Percentiles rank a stretch among this genome's conserved stretches.
Conservation (phyloP, 2,329 filamentous ascomycete genomes). For the Colletotrichum sp. region DNA sequence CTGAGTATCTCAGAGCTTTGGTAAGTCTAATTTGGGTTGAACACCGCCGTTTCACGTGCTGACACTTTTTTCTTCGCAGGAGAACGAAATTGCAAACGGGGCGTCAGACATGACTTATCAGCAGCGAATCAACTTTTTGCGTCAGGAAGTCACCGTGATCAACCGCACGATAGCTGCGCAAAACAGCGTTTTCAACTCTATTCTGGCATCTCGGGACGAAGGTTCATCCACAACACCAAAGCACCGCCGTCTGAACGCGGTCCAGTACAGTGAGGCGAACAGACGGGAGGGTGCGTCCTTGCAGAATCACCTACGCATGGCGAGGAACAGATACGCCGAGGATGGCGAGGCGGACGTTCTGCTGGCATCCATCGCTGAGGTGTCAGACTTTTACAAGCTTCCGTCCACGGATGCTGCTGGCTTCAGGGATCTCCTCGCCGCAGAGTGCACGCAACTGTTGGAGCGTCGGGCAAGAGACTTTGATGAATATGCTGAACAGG, state of each 20-base stretch:
- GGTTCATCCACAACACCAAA: not conserved
- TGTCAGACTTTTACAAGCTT: constrained; percentile 24
- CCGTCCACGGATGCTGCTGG: constrained; percentile 11
- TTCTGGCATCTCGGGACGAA: constrained; percentile 21
- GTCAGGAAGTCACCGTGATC: constrained; percentile 45
- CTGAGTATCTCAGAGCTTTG: constrained; percentile 43
- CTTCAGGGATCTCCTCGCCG: constrained; percentile 36
- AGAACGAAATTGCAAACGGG: constrained; percentile 43
- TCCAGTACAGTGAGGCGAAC: constrained; percentile 15
- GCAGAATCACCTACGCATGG: constrained; percentile 10
- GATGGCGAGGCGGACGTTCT: not conserved
- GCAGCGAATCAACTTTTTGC: constrained; percentile 43
- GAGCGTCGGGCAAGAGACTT: constrained; percentile 38
- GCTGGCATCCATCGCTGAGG: constrained; percentile 2
- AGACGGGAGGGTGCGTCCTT: not conserved
- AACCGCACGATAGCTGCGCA: constrained; percentile 39
- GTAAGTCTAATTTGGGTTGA: constrained; percentile 30
- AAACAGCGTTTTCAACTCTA: constrained; percentile 30
- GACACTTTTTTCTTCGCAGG: constrained; percentile 28
- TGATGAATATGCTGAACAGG: constrained; percentile 28
- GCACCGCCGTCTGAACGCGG: constrained; percentile 23
- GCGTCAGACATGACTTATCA: constrained; percentile 46
- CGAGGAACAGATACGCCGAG: not conserved
- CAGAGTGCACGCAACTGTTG: constrained; percentile 43
- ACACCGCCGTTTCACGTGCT: constrained; percentile 9